Conservation (phyloP, 1,284 basidiomycete species). For the Rhodotorula sp. region DNA sequence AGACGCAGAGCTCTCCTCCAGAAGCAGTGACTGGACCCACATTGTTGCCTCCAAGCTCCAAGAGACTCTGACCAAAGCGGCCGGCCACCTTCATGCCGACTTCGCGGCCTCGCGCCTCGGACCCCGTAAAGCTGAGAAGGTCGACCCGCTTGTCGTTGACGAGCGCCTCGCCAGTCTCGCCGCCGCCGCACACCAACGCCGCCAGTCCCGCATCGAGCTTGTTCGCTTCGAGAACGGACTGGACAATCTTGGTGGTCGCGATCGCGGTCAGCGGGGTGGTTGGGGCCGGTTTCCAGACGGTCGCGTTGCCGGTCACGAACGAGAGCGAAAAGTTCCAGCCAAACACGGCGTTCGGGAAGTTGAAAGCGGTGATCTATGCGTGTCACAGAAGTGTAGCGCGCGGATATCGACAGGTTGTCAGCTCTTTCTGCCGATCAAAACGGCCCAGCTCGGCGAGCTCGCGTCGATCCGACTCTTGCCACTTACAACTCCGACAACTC, state of each 20-base stretch:
- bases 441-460: not conserved
- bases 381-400: not conserved
- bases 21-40: slow-evolving; percentile 7
- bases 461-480: not conserved
- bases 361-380: slow-evolving; percentile 73
- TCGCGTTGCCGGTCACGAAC: slow-evolving; percentile 85
- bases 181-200: slow-evolving; percentile 75
- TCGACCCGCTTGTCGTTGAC: slow-evolving; percentile 66
- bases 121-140: slow-evolving; percentile 87
- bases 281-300: slow-evolving; percentile 91
- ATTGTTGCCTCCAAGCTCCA: slow-evolving; percentile 96
- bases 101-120: slow-evolving; percentile 76
- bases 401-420: not conserved
- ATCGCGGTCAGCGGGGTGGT: slow-evolving; percentile 75
- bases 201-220: slow-evolving; percentile 78
- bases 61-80: slow-evolving; percentile 67
- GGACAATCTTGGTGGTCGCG: slow-evolving; percentile 80
- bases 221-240: slow-evolving; percentile 75
- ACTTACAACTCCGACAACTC: slow-evolving; percentile 71
- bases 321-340: slow-evolving; percentile 84
- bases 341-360: slow-evolving; percentile 60
- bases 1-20: too few relatives aligned
- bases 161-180: slow-evolving; percentile 73
- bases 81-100: slow-evolving; percentile 78
- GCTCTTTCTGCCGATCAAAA: not conserved